Evolutionary conservation across 139 green algal genomes (phyloP).

Genomic region (Asterochloris sp.): DNA sequence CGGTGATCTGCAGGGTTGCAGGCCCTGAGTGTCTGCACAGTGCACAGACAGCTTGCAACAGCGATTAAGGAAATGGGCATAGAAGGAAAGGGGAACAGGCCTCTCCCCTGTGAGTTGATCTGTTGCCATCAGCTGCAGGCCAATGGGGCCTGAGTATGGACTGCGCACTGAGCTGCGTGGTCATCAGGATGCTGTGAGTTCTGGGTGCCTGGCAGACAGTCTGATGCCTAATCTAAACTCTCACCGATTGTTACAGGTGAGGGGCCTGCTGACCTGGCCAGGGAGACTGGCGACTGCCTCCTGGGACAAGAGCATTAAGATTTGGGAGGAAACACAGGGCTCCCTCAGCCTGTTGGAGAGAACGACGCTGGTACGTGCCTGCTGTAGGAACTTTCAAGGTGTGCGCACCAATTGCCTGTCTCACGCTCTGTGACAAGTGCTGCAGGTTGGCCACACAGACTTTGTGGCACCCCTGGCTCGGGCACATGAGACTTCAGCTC

Average conservation of each 20-base stretch:
- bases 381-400: neutral
- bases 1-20: no score
- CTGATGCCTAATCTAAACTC: no score
- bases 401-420: neutral
- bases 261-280: constrained; percentile 35
- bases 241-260: constrained; percentile 42
- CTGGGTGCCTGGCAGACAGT: neutral
- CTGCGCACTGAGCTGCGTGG: constrained; percentile 54
- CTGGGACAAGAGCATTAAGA: constrained; percentile 70
- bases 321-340: constrained; percentile 46
- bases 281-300: constrained; percentile 63
- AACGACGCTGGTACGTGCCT: constrained; percentile 22
- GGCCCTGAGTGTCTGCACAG: no score
- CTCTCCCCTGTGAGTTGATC: no score
- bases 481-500: constrained; percentile 26
- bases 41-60: no score
- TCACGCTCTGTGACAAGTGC: neutral
- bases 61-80: neutral
- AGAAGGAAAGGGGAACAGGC: neutral
- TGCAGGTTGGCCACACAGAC: constrained; percentile 73
- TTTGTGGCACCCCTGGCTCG: constrained; percentile 75
- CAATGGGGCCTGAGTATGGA: neutral
- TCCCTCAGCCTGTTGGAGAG: constrained; percentile 22
- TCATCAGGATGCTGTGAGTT: constrained; percentile 55
- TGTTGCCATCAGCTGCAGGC: no score